Percentiles rank a stretch among this genome's conserved stretches.
Evolutionary conservation across 805 yeast genomes (phyloP).

Genomic region (Yamadazyma paraphyllophila): DNA sequence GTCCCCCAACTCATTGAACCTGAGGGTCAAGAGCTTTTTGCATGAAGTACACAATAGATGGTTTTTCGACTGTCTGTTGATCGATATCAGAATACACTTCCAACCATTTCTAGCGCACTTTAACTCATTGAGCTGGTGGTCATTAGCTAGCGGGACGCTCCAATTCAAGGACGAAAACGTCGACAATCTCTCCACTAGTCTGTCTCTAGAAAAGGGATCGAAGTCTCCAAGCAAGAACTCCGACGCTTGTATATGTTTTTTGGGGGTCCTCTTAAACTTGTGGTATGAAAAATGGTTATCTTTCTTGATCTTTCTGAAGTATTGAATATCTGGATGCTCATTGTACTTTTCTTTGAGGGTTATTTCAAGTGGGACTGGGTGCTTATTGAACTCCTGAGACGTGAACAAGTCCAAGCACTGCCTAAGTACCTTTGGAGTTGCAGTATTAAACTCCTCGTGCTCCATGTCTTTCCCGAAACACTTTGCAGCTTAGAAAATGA

Average conservation of each 20-base stretch:
- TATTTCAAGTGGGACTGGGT: slow-evolving; percentile 16
- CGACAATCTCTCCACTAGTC: slow-evolving; percentile 38
- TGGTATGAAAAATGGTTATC: slow-evolving; percentile 40
- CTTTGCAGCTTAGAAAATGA: neutral
- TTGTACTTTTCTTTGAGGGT: slow-evolving; percentile 11
- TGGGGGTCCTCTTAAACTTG: slow-evolving; percentile 20
- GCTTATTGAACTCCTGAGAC: slow-evolving; percentile 15
- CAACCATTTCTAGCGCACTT: slow-evolving; percentile 54
- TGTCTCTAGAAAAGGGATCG: slow-evolving; percentile 37
- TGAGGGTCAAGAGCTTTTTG: slow-evolving; percentile 25
- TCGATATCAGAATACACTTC: slow-evolving; percentile 39
- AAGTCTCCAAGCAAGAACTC: slow-evolving; percentile 20
- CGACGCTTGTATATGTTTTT: slow-evolving; percentile 12
- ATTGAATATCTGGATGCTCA: slow-evolving; percentile 39
- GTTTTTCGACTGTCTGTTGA: slow-evolving; percentile 23
- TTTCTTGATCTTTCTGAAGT: slow-evolving; percentile 33
- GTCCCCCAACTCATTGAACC: slow-evolving; percentile 21
- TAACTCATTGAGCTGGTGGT: slow-evolving; percentile 40
- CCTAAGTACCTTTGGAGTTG: slow-evolving; percentile 23
- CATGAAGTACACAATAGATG: slow-evolving; percentile 35
- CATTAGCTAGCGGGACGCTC: slow-evolving; percentile 22
- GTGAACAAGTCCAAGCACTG: slow-evolving; percentile 23
- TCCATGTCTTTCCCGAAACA: neutral
- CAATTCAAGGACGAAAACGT: slow-evolving; percentile 49
- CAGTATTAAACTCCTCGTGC: neutral